These are phyloP conservation scores for Syncephalastrum sp. DNA, from an alignment of 371 early-diverging fungal genomes.

Conservation along the genomic window DNA sequence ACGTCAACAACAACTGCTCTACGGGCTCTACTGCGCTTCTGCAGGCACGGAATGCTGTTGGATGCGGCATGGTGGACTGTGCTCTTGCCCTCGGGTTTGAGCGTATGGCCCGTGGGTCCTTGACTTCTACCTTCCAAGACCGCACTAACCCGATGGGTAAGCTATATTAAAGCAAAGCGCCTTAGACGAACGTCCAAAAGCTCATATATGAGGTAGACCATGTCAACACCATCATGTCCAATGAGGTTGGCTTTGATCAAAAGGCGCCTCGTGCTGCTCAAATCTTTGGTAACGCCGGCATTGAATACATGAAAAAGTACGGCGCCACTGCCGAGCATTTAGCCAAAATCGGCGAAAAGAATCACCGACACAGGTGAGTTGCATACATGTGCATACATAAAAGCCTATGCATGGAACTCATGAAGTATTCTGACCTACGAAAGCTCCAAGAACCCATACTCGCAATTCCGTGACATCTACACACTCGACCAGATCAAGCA, in stretches of 20 bases:
- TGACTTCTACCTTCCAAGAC: slow-evolving; percentile 57
- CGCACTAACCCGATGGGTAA: slow-evolving; percentile 67
- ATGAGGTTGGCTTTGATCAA: slow-evolving; percentile 56
- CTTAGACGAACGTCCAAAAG: neutral
- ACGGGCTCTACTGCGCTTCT: slow-evolving; percentile 79
- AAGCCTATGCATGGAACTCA: neutral
- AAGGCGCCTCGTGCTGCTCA: slow-evolving; percentile 68
- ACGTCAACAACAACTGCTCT: slow-evolving; percentile 83
- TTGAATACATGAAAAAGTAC: slow-evolving; percentile 68
- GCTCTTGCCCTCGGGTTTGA: slow-evolving; percentile 81
- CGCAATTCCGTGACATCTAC: slow-evolving; percentile 74
- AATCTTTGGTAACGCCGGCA: slow-evolving; percentile 78
- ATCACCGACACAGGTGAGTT: slow-evolving; percentile 64
- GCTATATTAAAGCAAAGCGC: neutral
- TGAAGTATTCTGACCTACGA: neutral
- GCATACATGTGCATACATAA: neutral
- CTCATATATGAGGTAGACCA: slow-evolving; percentile 39
- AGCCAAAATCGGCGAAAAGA: slow-evolving; percentile 77
- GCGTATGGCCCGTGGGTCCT: slow-evolving; percentile 68
- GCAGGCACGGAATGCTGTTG: slow-evolving; percentile 68
- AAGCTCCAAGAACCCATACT: slow-evolving; percentile 74
- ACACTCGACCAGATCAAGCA: slow-evolving; percentile 66
- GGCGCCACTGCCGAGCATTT: slow-evolving; percentile 60
- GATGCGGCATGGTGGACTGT: slow-evolving; percentile 66
- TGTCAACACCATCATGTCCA: slow-evolving; percentile 51